Conservation (phyloP, 805 yeast genomes). For the Lipomyces spencermartinsiae region DNA sequence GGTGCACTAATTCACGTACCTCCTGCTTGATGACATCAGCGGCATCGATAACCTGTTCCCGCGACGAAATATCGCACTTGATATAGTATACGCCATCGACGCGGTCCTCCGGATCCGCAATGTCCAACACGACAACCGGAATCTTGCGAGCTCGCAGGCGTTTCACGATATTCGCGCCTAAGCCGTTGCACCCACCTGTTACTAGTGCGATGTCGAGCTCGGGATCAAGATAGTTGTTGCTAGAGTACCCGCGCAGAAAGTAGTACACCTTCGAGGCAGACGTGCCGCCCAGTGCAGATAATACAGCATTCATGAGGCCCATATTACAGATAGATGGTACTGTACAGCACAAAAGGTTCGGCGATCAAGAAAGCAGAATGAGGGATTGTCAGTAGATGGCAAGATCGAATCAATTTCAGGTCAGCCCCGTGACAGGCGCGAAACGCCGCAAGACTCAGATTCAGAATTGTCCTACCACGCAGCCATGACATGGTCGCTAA, state of each 20-base stretch:
- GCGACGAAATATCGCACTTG: constrained; percentile 71
- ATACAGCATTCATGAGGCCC: constrained; percentile 13
- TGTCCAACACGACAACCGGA: constrained; percentile 70
- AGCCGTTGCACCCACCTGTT: constrained; percentile 85
- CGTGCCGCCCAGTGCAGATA: constrained; percentile 23
- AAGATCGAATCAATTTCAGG: background rate
- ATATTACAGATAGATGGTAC: background rate
- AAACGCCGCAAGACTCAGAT: background rate
- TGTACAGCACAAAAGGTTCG: background rate
- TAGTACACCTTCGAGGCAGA: constrained; percentile 26
- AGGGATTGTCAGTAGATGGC: background rate
- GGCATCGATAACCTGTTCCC: constrained; percentile 53
- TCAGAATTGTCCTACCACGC: constrained; percentile 1
- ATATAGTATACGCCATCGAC: constrained; percentile 59
- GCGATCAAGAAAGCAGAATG: background rate
- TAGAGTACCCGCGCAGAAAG: constrained; percentile 31
- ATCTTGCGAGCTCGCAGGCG: constrained; percentile 54
- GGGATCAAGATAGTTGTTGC: constrained; percentile 30
- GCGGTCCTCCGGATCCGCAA: constrained; percentile 47
- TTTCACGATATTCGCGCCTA: constrained; percentile 69
- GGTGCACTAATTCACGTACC: constrained; percentile 1
- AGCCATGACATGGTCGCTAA: background rate
- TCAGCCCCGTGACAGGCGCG: constrained; percentile 1
- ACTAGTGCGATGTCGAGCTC: constrained; percentile 65
- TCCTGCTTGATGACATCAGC: constrained; percentile 52